Evolutionary conservation across 805 yeast species (phyloP), one percentile per base, ranked within the genome.

Genomic region (Candida alai): DNA sequence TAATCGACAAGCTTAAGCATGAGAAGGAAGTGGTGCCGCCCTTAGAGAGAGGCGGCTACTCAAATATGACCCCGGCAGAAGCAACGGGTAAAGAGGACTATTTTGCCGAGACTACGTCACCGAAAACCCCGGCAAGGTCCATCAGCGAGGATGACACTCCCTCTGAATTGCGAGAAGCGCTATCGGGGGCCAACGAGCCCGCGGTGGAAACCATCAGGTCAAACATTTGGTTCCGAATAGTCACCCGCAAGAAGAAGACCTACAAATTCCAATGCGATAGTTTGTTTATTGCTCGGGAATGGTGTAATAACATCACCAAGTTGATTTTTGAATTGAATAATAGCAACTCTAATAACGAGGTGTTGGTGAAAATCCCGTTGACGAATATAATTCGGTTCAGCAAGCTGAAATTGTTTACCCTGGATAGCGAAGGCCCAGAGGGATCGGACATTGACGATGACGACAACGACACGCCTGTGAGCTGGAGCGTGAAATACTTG

Each of bases 231-330:
- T 76, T 89, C 48, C 67, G 70, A 28, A 59, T 90, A 16, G 55
- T 70, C 2, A 78, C 87, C 2, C 76, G 70, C 26, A 65, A 70
- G 19, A 36, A 34, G 15, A 73, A 76, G 42, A 68, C 74, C 0
- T 80, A 80, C 54, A 68, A 70, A 25, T 83, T 89, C 45, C 71
- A 73, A 41, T 84, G 94, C 2, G 96, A 89, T 49, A 78, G 82
- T 16, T 58, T 74, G 11, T 77, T 70, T 41, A 62, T 80, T 5
- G 97, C 97, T 0, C 70, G 84, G 39, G 73, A 80, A 12, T 90
- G 97, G 97, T 80, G 76, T 29, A 78, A 80, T 34, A 61, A 72
- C 7, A 57, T 90, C 28, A 84, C 83, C 43, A 86, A 84, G 48
- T 80, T 81, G 34, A 77, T 86, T 2, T 90, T 90, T 58, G 58